Base-by-base conservation (phyloP, 2,329 filamentous ascomycete genomes). In the Intubia oerlemansii region DNA sequence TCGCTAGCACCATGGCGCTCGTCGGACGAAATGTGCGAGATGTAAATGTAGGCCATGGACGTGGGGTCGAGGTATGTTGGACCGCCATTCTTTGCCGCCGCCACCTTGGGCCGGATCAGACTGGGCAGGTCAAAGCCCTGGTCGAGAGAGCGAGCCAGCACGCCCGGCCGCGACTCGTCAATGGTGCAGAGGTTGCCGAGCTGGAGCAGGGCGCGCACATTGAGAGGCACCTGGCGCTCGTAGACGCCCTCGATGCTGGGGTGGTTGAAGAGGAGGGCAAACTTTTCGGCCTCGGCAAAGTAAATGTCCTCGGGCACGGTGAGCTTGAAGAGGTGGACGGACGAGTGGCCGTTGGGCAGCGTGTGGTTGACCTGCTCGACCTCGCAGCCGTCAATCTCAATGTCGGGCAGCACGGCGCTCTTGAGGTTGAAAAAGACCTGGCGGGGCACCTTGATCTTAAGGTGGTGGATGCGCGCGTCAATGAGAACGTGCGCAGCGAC, bases 221-320 rank as follows among this genome's bases (percentile, higher is more conserved):
- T 80, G 5, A 95, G 58, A 1, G 90, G 82, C 2, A 99, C 62
- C 39, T 92, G 77, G 42, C 76, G 85, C 53, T 98, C 90, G 44
- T 99, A 99, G 10, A 98, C 82, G 17, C 90, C 90, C 50, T 98
- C 88, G 2, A 98, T 79, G 47, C 82, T 92, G 0, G 82, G 69
- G 44, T 98, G 84, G 37, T 85, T 82, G 54, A 93, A 85, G 2
- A 95, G 57, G 17, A 74, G 53, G 2, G 74, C 69, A 35, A 95
- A 74, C 44, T 82, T 90, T 36, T 82, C 75, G 0, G 74, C 62
- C 47, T 95, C 80, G 25, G 72, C 68, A 35, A 92, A 69, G 50
- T 90, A 98, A 1, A 78, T 62, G 32, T 88, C 74, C 47, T 98
- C 88, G 0, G 79, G 63, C 50, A 98, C 79, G 1, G 76, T 84